Conservation (phyloP, 2,329 filamentous ascomycete genomes). For the Cytospora mali region DNA sequence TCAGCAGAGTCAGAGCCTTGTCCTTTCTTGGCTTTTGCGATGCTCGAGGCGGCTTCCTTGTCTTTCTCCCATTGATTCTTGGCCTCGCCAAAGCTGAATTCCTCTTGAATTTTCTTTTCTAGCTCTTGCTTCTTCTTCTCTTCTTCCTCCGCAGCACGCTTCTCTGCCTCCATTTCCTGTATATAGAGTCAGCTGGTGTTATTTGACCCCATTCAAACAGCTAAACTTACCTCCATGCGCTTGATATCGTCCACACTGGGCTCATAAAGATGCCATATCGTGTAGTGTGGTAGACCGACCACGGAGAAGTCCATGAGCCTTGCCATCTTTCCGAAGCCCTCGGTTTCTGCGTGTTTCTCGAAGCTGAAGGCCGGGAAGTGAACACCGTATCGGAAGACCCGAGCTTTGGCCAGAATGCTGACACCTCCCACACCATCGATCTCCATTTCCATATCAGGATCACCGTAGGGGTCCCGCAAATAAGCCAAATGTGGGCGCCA, state of each 20-base stretch:
- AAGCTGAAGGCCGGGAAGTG: slow-evolving; percentile 99
- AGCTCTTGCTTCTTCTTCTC: slow-evolving; percentile 74
- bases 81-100: slow-evolving; percentile 68
- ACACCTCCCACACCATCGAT: slow-evolving; percentile 97
- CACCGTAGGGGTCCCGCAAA: slow-evolving; percentile 92
- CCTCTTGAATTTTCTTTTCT: slow-evolving; percentile 75
- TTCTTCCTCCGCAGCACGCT: slow-evolving; percentile 76
- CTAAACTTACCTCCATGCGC: slow-evolving; percentile 79
- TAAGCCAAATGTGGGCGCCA: slow-evolving; percentile 98
- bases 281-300: slow-evolving; percentile 94
- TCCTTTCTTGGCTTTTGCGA: slow-evolving; percentile 63
- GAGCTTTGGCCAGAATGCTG: slow-evolving; percentile 94
- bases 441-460: slow-evolving; percentile 99
- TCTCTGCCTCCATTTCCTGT: slow-evolving; percentile 91
- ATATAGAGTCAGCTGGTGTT: slow-evolving; percentile 27
- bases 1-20: slow-evolving; percentile 22
- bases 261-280: slow-evolving; percentile 99
- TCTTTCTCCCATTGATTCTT: slow-evolving; percentile 88
- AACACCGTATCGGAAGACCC: slow-evolving; percentile 90
- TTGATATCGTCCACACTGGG: slow-evolving; percentile 96
- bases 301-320: slow-evolving; percentile 95
- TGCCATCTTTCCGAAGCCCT: slow-evolving; percentile 99
- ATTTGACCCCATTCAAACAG: neutral
- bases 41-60: slow-evolving; percentile 61
- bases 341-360: slow-evolving; percentile 96